Evolutionary conservation across 352 stramenopile genomes (phyloP).

Genomic region (Phytophthora capsici): DNA sequence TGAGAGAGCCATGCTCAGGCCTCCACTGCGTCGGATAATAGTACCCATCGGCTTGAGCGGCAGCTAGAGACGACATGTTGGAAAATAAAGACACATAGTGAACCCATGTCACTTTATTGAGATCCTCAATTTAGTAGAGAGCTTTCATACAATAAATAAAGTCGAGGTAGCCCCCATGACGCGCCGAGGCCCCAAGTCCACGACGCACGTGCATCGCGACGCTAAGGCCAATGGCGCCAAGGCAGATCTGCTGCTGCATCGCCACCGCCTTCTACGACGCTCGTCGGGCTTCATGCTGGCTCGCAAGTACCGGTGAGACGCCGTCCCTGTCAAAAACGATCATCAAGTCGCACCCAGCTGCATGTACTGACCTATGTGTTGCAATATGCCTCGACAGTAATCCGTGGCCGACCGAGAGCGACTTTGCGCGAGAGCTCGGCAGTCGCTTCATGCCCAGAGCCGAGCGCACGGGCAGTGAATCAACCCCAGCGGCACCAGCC

Average conservation of each 20-base stretch:
- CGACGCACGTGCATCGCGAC: conserved; percentile 56
- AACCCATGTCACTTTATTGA: neutral
- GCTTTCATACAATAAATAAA: conserved; percentile 10
- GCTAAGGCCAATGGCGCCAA: conserved; percentile 40
- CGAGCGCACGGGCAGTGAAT: conserved; percentile 6
- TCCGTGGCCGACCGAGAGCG: conserved; percentile 42
- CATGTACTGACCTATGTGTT: conserved; percentile 10
- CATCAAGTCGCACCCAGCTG: conserved; percentile 1
- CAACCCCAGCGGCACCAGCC: neutral
- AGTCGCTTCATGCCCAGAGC: conserved; percentile 22
- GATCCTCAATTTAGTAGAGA: too few species aligned
- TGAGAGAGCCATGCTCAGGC: conserved; percentile 87
- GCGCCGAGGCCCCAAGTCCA: conserved; percentile 54
- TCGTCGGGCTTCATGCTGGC: conserved; percentile 77
- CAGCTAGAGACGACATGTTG: conserved; percentile 95
- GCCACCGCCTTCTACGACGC: conserved; percentile 64
- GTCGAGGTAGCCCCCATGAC: conserved; percentile 41
- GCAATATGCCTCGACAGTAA: conserved; percentile 20
- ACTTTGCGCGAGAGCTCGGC: conserved; percentile 37
- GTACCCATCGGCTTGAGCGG: conserved; percentile 97
- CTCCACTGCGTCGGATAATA: conserved; percentile 96
- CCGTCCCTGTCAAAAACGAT: conserved; percentile 10
- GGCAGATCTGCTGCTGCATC: conserved; percentile 60
- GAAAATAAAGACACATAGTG: neutral
- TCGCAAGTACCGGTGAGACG: conserved; percentile 64